Evolutionary conservation across 1,139 yeast genomes (phyloP), one percentile per base, ranked within the genome.

Genomic region (Arxiozyma telluris): DNA sequence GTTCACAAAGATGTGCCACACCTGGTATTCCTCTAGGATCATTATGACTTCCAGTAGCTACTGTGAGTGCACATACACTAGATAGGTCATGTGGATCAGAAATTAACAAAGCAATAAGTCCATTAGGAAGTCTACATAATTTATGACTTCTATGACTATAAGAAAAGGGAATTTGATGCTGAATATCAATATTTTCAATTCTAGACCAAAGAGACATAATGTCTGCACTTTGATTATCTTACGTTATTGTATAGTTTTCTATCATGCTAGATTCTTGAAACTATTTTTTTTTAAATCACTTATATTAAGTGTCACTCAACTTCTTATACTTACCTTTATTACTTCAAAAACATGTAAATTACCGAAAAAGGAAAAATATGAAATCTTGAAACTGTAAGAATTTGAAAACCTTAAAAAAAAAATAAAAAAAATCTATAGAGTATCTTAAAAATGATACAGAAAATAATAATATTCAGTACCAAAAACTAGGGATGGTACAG

Each of bases 1-100:
- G 93, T 58, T 86, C 93, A 64, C 89, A 83, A 47, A 85, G 72
- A 69, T 86, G 94, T 0, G 93, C 91, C 43, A 85, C 60, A 0
- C 93, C 93, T 0, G 77, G 77, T 0, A 76, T 53, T 1, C 72
- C 71, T 3, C 69, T 71, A 0, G 87, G 84, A 60, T 86, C 91
- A 52, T 77, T 73, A 61, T 78, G 79, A 1, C 89, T 81, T 1
- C 93, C 93, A 0, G 83, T 64, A 0, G 80, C 79, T 0, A 84
- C 81, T 21, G 84, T 73, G 3, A 84, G 55, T 1, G 80, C 74
- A 73, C 49, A 46, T 0, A 84, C 72, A 1, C 79, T 78, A 0
- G 71, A 53, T 9, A 73, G 73, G 20, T 73, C 75, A 0, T 76
- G 61, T 0, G 87, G 82, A 59, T 84, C 87, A 0, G 86, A 81